Conservation (phyloP, 176 grass and related monocot genomes). For the Stipa capillata region DNA sequence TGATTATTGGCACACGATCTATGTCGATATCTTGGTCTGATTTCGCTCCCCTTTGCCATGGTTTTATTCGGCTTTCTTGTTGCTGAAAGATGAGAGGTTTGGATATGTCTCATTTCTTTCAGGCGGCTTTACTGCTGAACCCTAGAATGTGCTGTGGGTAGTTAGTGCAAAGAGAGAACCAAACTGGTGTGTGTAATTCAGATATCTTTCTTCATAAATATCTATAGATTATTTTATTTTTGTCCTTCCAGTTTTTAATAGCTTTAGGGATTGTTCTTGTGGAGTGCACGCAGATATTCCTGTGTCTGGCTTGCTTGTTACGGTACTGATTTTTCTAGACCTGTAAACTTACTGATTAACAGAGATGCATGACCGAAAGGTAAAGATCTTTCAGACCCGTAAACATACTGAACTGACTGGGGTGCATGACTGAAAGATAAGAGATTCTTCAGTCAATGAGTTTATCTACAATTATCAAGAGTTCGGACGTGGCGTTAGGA, state of each 20-base stretch:
- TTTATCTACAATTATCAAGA: too few species aligned
- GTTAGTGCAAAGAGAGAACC: background rate
- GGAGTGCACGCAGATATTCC: background rate
- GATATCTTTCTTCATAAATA: background rate
- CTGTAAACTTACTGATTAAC: too few species aligned
- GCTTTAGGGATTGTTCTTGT: background rate
- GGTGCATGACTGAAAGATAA: too few species aligned
- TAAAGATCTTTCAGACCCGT: too few species aligned
- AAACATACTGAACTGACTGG: too few species aligned
- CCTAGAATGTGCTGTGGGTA: conserved; percentile 15
- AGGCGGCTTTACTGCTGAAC: background rate
- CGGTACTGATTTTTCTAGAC: too few species aligned
- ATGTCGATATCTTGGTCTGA: conserved; percentile 16
- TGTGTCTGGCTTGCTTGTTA: background rate
- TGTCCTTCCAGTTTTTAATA: too few species aligned
- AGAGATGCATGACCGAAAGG: too few species aligned
- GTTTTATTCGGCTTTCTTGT: background rate
- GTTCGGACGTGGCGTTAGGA: too few species aligned
- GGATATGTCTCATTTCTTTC: background rate
- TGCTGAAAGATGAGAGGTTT: conserved; percentile 4
- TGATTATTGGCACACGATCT: background rate
- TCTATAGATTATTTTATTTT: too few species aligned
- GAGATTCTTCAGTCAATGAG: too few species aligned
- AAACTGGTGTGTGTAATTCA: background rate
- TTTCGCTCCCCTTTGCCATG: background rate